Evolutionary conservation across 2,329 filamentous ascomycete species (phyloP), one percentile per base, ranked within the genome.

Genomic region (Hymenoscyphus repandus): DNA sequence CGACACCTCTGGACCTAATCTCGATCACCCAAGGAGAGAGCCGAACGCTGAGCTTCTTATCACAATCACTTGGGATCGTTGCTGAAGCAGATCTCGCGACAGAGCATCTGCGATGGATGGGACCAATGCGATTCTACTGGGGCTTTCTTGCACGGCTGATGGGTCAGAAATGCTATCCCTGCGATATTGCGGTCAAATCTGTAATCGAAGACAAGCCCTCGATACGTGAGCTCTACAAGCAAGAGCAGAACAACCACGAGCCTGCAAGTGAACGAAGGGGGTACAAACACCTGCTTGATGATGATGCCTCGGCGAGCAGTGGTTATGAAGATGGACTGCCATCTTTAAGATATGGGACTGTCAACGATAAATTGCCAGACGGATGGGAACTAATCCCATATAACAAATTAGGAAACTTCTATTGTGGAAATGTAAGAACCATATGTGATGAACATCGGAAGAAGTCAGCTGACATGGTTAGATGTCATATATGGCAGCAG

Each of bases 81-180:
- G 93, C 93, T 1, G 93, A 97, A 64, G 80, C 80, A 44, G 93
- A 99, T 68, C 75, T 99, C 11, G 91, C 81, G 2, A 99, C 93
- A 0, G 93, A 99, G 63, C 74, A 95, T 63, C 71, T 97, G 56
- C 84, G 93, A 39, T 97, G 92, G 91, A 91, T 99, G 86, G 93
- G 93, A 15, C 78, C 79, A 43, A 77, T 83, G 30, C 82, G 93
- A 48, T 99, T 99, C 63, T 90, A 88, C 0, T 86, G 86, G 62
- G 93, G 93, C 6, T 82, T 96, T 55, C 65, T 95, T n/a, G 76
- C 84, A 56, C 81, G 91, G 22, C 74, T 96, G 15, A 73, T 95
- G 41, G 78, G 80, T 49, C 85, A 88, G 65, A 88, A 81, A 31
- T 76, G 87, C 18, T 97, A 96, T 66, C 93, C 93, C 0, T 95